phyloP scores from a whole-genome alignment of 192 early-diverging fungal species.

The Mortierella alpina region DNA sequence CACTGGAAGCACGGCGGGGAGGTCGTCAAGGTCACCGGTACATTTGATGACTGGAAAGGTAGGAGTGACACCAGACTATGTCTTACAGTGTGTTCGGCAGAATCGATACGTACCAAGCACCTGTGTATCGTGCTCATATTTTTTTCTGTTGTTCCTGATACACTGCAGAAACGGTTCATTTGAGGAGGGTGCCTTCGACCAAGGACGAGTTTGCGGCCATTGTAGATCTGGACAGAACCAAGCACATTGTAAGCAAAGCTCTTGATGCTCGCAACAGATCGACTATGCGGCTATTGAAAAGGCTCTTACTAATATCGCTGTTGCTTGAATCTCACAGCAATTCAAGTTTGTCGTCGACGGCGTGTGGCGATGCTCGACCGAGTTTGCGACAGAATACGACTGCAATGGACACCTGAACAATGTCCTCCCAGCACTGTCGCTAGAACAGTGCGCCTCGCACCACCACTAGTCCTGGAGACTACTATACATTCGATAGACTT shows the following conservation, averaged over 20 bases:
- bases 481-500: no score
- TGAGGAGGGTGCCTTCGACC: conserved; percentile 20
- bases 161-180: conserved; percentile 20
- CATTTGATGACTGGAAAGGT: conserved; percentile 56
- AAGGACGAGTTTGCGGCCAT: conserved; percentile 23
- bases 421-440: conserved; percentile 3
- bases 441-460: no score
- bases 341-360: conserved; percentile 60
- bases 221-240: conserved; percentile 31
- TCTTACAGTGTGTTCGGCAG: not conserved
- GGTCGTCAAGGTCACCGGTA: conserved; percentile 53
- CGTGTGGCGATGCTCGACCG: conserved; percentile 52
- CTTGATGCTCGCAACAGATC: no score
- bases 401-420: conserved; percentile 37
- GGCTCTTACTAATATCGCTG: not conserved
- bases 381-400: conserved; percentile 46
- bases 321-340: conserved; percentile 4
- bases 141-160: conserved; percentile 4
- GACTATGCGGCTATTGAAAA: not conserved
- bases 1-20: conserved; percentile 54
- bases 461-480: no score
- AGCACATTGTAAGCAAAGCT: conserved; percentile 23
- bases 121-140: no score
- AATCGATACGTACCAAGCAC: not conserved
- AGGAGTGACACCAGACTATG: not conserved